Evolutionary conservation across 257 asterid genomes (phyloP), one percentile per base, ranked within the genome.

Genomic region (Primulina eburnea): DNA sequence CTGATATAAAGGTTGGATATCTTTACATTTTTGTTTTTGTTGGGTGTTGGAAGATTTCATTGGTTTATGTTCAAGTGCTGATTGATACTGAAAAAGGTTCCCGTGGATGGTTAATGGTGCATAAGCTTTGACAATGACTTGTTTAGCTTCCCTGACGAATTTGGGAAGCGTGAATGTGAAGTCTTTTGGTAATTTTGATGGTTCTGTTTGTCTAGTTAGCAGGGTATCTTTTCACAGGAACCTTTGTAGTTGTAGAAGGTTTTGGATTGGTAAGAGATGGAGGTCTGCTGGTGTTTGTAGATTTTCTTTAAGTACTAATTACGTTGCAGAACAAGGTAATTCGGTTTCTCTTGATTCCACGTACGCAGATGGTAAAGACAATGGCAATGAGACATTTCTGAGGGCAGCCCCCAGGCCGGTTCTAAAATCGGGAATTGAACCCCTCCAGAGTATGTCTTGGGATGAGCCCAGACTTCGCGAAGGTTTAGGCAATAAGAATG

Each of bases 351-450:
- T 85, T 68, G 96, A 86, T 84, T 93, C 99, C 38, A 87, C 95
- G 1, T 71, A 71, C 69, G 73, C 79, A 62, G 90, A 82, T 70
- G 82, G 64, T 76, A 82, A 75, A 71, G 87, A 81, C 30, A 80
- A 75, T 34, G 86, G 73, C 55, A 71, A 83, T 30, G 96, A 84
- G 66, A 73, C 85, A 55, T 79, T 91, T 43, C 89, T 91, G 52
- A 89, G 85, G 84, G 89, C 97, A 16, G 84, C 98, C 69, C 95
- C 98, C 0, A 94, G 83, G 75, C 99, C 96, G 8, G 87, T 86
- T 65, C 76, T 88, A 81, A 87, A 86, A 75, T 62, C 91, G 8
- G 80, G 83, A 82, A 69, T 71, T 4, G 84, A 83, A 28, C 86
- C 86, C 26, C 72, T 76, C 74, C 82, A 70, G 53, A 75, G 75